Percentiles rank a stretch among this genome's conserved stretches.
Conservation (phyloP, 208 protist species). For the Crithidia acanthocephali region DNA sequence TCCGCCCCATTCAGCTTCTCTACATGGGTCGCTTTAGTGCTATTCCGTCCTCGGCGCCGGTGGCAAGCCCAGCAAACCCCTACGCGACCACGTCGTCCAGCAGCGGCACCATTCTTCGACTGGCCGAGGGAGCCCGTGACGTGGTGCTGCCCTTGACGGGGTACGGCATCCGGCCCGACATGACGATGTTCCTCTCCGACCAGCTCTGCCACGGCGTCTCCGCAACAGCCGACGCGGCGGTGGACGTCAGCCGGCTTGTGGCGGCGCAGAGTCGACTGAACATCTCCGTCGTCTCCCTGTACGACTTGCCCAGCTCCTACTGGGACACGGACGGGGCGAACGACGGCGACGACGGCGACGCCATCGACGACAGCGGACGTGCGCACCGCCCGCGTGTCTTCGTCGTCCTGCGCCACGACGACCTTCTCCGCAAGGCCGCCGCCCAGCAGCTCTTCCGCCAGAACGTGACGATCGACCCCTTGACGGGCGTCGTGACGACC, state of each 20-base stretch:
- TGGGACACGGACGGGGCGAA: constrained; percentile 14
- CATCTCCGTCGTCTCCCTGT: constrained; percentile 54
- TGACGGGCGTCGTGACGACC: constrained; percentile 6
- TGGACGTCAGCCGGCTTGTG: constrained; percentile 23
- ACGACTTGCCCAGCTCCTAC: constrained; percentile 70
- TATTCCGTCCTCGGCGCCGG: constrained; percentile 7
- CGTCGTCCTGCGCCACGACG: constrained; percentile 41
- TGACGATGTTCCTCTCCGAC: constrained; percentile 57
- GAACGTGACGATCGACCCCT: constrained; percentile 10
- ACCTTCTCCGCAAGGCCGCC: constrained; percentile 33
- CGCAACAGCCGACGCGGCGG: neutral
- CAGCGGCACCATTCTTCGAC: constrained; percentile 37
- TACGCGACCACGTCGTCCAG: neutral
- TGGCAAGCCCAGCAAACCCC: neutral
- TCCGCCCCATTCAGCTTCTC: constrained; percentile 49
- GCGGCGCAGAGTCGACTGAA: constrained; percentile 51
- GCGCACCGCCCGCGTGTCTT: constrained; percentile 34
- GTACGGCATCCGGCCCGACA: constrained; percentile 67
- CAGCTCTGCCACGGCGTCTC: constrained; percentile 39
- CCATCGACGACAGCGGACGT: neutral
- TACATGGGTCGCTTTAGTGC: constrained; percentile 65
- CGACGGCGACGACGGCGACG: neutral
- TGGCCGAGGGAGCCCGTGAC: constrained; percentile 57
- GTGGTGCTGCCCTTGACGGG: constrained; percentile 63
- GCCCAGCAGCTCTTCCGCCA: constrained; percentile 50